Evolutionary conservation across 2,329 filamentous ascomycete genomes (phyloP).

Genomic region (Pezicula neosporulosa): DNA sequence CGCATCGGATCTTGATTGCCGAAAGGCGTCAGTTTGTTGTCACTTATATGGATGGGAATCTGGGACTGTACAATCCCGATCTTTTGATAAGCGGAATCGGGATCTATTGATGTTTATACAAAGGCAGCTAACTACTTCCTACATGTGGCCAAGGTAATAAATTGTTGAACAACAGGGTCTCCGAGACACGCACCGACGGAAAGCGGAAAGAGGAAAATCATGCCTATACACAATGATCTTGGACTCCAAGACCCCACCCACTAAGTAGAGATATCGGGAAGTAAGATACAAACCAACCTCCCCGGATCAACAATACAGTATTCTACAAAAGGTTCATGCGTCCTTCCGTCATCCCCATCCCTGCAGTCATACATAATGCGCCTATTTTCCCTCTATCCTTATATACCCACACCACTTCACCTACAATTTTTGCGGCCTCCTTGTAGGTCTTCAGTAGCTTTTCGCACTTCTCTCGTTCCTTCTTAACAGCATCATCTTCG

Average conservation of each 20-base stretch:
- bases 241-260: conserved; percentile 6
- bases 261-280: conserved; percentile 11
- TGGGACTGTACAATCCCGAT: too few species aligned
- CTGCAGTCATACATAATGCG: not conserved
- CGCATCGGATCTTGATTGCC: too few species aligned
- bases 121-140: too few species aligned
- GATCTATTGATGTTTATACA: too few species aligned
- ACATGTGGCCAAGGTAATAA: too few species aligned
- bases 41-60: too few species aligned
- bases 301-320: conserved; percentile 18
- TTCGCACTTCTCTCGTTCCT: conserved; percentile 97
- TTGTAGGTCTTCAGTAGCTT: conserved; percentile 92
- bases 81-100: too few species aligned
- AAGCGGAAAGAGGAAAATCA: too few species aligned
- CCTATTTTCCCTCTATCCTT: conserved; percentile 5
- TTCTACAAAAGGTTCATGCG: conserved; percentile 18
- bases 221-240: conserved; percentile 3
- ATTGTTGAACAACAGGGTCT: too few species aligned
- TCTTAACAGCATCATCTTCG: conserved; percentile 96
- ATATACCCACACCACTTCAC: conserved; percentile 90
- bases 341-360: conserved; percentile 8
- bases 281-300: conserved; percentile 3
- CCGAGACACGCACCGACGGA: too few species aligned
- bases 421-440: conserved; percentile 96
- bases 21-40: too few species aligned